Conservation (phyloP, 2,329 filamentous ascomycete genomes). For the Colletotrichum spaethianum region DNA sequence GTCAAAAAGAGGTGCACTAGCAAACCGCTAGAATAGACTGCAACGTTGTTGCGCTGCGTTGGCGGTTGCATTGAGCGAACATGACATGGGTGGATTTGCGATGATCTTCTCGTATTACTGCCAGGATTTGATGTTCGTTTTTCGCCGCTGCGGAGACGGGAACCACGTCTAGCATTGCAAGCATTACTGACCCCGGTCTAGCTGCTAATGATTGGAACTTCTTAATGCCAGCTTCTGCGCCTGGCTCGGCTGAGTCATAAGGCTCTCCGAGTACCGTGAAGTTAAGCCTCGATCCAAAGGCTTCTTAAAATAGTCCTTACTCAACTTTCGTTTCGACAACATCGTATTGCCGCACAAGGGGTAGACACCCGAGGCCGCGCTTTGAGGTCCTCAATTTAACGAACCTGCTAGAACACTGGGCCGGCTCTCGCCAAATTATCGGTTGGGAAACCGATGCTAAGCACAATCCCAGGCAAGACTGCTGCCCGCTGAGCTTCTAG, state of each 20-base stretch:
- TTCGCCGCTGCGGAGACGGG: slow-evolving; percentile 17
- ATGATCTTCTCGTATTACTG: slow-evolving; percentile 36
- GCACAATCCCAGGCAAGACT: not conserved
- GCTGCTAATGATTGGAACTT: not conserved
- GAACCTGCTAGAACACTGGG: not conserved
- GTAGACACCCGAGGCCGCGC: not conserved
- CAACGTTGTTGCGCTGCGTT: slow-evolving; percentile 5
- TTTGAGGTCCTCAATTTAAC: not conserved
- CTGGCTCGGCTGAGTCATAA: not conserved
- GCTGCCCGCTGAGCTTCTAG: not conserved
- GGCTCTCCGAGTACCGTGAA: too few relatives aligned
- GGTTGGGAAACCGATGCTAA: not conserved
- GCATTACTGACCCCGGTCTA: not conserved
- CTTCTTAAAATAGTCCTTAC: not conserved
- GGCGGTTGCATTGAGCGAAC: not conserved
- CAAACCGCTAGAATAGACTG: not conserved
- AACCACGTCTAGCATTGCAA: slow-evolving; percentile 7
- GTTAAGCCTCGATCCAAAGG: not conserved
- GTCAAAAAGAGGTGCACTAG: not conserved
- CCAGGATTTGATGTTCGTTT: not conserved
- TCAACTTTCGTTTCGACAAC: not conserved
- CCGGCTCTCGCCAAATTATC: not conserved
- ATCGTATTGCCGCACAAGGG: not conserved
- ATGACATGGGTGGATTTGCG: not conserved
- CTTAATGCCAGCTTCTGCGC: not conserved